Base-by-base conservation (phyloP, 1,284 basidiomycete species). In the Cystobasidium slooffiae region DNA sequence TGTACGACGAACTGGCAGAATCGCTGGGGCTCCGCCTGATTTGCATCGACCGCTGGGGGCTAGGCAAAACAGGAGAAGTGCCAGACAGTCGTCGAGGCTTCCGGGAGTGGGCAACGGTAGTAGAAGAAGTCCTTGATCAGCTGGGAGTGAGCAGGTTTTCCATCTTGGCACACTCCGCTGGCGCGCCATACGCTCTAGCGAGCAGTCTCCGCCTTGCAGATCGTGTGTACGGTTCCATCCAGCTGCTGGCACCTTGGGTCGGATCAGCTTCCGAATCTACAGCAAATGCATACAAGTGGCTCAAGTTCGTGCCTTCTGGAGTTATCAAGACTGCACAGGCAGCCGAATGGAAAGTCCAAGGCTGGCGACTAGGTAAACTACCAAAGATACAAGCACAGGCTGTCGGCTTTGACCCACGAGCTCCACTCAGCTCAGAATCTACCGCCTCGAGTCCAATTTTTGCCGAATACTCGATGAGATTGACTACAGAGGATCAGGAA, bases 211-310 rank as follows among this genome's bases (percentile, higher is more conserved):
- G 51, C 10, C 39, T 66, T 91, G 49, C 89, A 0, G 85, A 89
- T 12, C 88, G 93, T 24, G 87, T 99, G 66, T 85, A 86, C 31
- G 96, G 96, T 14, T 90, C 93, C 74, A 84, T 97, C 2, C 93
- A 94, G 81, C 84, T 99, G 49, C 85, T 99, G 20, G 93, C 95
- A 0, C 96, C 96, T n/a, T 99, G 96, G 96, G 93, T 97, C 20
- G 63, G 22, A 24, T 41, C 62, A 1, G 64, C 72, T 7, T 64
- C 59, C 20, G 77, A 79, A 51, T 59, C 41, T 20, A 64, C 76
- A n/a, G 78, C 69, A 7, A 74, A 72, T 63, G 24, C 77, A 89
- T 98, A 97, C 84, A 94, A 92, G 81, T 97, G 94, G 94, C 86
- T 99, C 74, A 96, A 94, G 81, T 98, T 95, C 81, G 90, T 99